These are phyloP conservation scores for Trametes sp. DNA, from an alignment of 1,284 basidiomycete species.

Conservation along the genomic window DNA sequence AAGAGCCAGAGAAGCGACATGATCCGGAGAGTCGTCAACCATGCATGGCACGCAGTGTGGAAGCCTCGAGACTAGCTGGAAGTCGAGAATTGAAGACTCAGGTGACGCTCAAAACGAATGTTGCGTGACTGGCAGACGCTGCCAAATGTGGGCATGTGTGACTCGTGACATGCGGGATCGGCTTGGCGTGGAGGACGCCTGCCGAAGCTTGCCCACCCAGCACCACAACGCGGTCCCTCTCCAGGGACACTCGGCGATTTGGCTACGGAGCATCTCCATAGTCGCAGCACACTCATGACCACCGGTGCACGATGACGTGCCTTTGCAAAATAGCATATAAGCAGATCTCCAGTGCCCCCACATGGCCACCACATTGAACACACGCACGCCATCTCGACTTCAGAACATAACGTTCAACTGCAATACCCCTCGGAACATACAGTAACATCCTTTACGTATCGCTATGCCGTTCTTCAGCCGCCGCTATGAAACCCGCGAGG, in stretches of 20 bases:
- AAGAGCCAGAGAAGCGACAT: constrained; percentile 45
- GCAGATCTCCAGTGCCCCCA: neutral
- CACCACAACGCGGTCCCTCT: neutral
- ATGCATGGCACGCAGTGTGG: constrained; percentile 25
- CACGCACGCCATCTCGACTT: no score
- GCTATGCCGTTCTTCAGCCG: constrained; percentile 32
- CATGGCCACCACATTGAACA: no score
- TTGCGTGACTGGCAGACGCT: neutral
- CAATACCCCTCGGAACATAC: neutral
- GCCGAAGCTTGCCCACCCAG: neutral
- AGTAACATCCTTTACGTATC: constrained; percentile 6
- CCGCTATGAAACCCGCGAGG: constrained; percentile 26
- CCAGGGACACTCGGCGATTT: neutral
- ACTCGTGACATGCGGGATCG: constrained; percentile 4
- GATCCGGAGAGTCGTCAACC: constrained; percentile 32
- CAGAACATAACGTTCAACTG: no score
- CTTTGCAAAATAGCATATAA: constrained; percentile 11
- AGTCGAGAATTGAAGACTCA: neutral
- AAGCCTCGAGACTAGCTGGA: neutral
- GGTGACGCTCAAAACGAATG: no score
- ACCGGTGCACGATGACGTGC: constrained; percentile 7
- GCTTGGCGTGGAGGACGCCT: neutral
- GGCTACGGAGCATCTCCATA: neutral
- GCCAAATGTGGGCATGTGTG: neutral
- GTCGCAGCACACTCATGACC: constrained; percentile 15